phyloP scores from a whole-genome alignment of 208 protist genomes.

The Eutreptiella sp. region DNA sequence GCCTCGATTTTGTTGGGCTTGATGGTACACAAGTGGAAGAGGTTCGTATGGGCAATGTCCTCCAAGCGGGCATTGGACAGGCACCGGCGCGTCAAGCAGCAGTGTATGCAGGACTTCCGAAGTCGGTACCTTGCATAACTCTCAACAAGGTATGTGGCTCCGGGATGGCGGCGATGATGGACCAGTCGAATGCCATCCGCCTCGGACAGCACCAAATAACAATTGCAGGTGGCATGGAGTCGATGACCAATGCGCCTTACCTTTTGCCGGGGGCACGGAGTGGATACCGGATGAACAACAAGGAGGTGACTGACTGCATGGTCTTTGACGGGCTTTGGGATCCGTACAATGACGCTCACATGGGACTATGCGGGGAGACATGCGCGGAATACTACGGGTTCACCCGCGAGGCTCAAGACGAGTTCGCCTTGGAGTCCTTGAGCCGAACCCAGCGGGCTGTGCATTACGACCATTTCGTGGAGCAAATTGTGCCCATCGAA shows the following conservation, averaged over 20 bases:
- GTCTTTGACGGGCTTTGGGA: conserved; percentile 69
- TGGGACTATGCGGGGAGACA: conserved; percentile 73
- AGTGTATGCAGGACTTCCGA: conserved; percentile 39
- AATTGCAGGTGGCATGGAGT: conserved; percentile 66
- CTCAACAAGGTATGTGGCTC: conserved; percentile 76
- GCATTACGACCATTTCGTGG: conserved; percentile 66
- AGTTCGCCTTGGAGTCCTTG: conserved; percentile 79
- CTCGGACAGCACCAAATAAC: conserved; percentile 46
- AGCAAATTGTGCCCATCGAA: conserved; percentile 79
- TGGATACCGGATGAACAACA: conserved; percentile 46
- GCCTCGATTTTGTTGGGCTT: conserved; percentile 37
- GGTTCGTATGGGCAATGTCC: conserved; percentile 57
- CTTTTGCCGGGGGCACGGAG: conserved; percentile 44
- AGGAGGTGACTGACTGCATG: conserved; percentile 48
- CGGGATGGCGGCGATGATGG: conserved; percentile 66
- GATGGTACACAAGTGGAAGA: conserved; percentile 41
- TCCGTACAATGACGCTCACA: conserved; percentile 51
- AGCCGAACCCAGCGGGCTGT: conserved; percentile 50
- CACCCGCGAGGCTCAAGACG: conserved; percentile 77
- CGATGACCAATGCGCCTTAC: conserved; percentile 69
- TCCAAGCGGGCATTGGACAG: conserved; percentile 51
- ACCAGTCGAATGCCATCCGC: conserved; percentile 45
- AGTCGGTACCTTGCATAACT: conserved; percentile 38
- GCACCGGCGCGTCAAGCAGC: conserved; percentile 53
- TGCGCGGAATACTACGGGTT: conserved; percentile 72